Conservation (phyloP, 2,329 filamentous ascomycete species). For the Clonostachys rosea region DNA sequence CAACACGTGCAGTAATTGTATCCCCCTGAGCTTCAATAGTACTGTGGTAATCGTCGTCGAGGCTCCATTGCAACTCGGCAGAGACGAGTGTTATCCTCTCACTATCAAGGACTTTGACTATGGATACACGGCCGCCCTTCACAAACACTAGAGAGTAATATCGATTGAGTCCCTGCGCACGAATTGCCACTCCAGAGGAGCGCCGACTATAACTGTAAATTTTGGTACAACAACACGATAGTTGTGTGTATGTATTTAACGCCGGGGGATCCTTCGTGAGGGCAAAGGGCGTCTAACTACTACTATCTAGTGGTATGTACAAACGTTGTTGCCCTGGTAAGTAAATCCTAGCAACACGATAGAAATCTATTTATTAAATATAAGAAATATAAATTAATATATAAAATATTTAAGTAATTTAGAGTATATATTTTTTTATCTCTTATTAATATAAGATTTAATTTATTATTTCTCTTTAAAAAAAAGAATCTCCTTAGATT, state of each 20-base stretch:
- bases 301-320: no score
- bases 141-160: slow-evolving; percentile 18
- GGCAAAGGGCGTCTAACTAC: no score
- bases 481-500: no score
- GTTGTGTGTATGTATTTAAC: neutral
- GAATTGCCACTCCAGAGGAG: slow-evolving; percentile 13
- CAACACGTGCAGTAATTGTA: neutral
- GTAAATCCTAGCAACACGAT: no score
- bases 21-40: neutral
- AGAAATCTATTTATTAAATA: no score
- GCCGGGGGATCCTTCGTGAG: no score
- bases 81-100: slow-evolving; percentile 1
- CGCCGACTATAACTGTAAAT: slow-evolving; percentile 15
- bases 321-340: no score
- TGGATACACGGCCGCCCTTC: slow-evolving; percentile 4
- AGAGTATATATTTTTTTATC: no score
- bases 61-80: slow-evolving; percentile 1
- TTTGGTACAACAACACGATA: slow-evolving; percentile 11
- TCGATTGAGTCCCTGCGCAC: slow-evolving; percentile 19
- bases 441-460: no score
- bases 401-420: no score
- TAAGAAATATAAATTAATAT: no score
- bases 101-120: slow-evolving; percentile 4
- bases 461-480: no score
- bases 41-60: slow-evolving; percentile 2